Base-by-base conservation (phyloP, 1,139 yeast genomes). In the Kluyveromyces sp. region DNA sequence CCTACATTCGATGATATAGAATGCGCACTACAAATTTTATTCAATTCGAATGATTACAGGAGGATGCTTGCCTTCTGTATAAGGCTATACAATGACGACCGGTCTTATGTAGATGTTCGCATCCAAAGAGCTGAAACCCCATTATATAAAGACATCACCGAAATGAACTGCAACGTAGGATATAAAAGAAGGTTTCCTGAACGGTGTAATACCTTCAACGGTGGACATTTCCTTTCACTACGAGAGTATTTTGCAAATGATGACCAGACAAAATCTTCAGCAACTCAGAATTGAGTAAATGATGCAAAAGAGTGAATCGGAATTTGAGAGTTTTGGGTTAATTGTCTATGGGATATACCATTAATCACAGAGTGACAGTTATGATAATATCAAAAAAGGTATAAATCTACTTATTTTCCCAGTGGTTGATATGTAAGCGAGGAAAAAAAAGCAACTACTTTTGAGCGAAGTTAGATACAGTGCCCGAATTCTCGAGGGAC, bases 51-150 rank as follows among this genome's bases (percentile, higher is more conserved):
- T 25, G 39, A 25, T 25, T 36, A 36, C 39, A n/a, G 7, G 28
- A 36, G 25, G 29, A 36, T 7, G 29, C 25, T 21, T 4, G 39
- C 39, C 7, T 36, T 36, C 39, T 36, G 39, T 25, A 25, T 36
- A 21, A 36, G 39, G n/a, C 29, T 36, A 26, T 36, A 36, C 39
- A 25, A 36, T 36, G 29, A 21, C 7, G 39, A 36, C 29, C n/a
- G 29, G 29, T 36, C 39, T 7, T 36, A 15, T n/a, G n/a, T n/a
- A 25, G 39, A 21, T 25, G 26, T 36, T 7, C 39, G 39, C 5
- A 25, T 36, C 7, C 39, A 36, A 36, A 36, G 39, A 36, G 27
- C 39, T 36, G 28, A 36, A 25, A 21, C 7, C 39, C 39, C 39
- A 25, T 26, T n/a, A 25, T 36, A 36, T 25, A 21, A 25, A 25